phyloP scores from a whole-genome alignment of 352 stramenopile genomes.

The Globisporangium mamillatum region DNA sequence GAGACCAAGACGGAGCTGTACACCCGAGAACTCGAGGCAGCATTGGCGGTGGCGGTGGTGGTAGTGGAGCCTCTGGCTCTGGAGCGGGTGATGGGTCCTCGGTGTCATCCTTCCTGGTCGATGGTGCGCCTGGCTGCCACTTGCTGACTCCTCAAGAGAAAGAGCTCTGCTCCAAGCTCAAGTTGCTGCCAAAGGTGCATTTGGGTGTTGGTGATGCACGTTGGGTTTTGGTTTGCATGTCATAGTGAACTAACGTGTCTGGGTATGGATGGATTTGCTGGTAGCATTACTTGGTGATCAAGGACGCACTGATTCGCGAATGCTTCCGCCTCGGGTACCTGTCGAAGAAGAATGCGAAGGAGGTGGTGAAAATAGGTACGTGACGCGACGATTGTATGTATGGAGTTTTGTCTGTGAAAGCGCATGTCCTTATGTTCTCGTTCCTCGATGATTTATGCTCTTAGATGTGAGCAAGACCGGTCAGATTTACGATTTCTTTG shows the following conservation, averaged over 20 bases:
- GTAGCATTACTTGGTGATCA: slow-evolving; percentile 94
- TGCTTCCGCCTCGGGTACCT: slow-evolving; percentile 75
- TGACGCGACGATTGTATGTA: background rate
- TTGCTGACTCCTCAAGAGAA: slow-evolving; percentile 90
- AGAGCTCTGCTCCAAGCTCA: slow-evolving; percentile 86
- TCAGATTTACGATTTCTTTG: slow-evolving; percentile 89
- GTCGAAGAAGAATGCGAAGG: slow-evolving; percentile 72
- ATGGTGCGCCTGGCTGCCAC: slow-evolving; percentile 79
- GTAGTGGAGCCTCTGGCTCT: background rate
- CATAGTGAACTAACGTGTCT: too few species aligned
- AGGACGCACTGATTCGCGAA: slow-evolving; percentile 92
- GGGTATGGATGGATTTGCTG: too few species aligned
- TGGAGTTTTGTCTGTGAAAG: too few species aligned
- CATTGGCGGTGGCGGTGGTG: slow-evolving; percentile 13
- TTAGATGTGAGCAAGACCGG: slow-evolving; percentile 81
- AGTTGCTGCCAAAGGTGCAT: slow-evolving; percentile 86
- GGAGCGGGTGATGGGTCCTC: slow-evolving; percentile 17
- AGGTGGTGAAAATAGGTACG: slow-evolving; percentile 91
- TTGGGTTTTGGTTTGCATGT: background rate
- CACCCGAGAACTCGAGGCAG: slow-evolving; percentile 17
- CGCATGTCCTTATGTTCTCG: too few species aligned
- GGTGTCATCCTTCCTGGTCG: slow-evolving; percentile 65
- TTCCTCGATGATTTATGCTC: slow-evolving; percentile 17
- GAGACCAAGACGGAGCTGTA: slow-evolving; percentile 16
- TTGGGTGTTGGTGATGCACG: background rate